Evolutionary conservation across 2,329 filamentous ascomycete genomes (phyloP).

Genomic region (Thielaviopsis musarum): DNA sequence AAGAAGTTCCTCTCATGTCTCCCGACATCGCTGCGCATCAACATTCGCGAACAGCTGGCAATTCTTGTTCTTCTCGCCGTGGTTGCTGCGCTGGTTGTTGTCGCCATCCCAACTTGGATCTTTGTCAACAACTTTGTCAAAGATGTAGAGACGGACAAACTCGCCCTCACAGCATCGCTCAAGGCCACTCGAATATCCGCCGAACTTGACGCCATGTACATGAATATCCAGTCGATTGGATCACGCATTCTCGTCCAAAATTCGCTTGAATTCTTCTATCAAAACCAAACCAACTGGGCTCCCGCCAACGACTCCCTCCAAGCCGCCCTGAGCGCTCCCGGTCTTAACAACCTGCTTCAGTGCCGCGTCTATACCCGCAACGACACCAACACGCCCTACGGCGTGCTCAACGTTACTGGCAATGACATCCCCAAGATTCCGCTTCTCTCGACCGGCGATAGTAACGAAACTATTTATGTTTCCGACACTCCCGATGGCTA

Average conservation of each 20-base stretch:
- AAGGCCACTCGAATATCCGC: constrained; percentile 70
- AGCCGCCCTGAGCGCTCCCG: constrained; percentile 49
- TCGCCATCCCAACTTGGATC: constrained; percentile 60
- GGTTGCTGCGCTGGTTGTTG: constrained; percentile 56
- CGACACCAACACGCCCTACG: constrained; percentile 34
- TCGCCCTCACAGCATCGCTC: constrained; percentile 66
- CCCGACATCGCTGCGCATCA: constrained; percentile 50
- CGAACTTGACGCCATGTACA: constrained; percentile 63
- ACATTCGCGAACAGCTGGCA: constrained; percentile 75
- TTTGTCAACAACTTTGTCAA: constrained; percentile 38
- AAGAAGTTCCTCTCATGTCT: constrained; percentile 11
- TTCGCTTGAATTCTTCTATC: constrained; percentile 34
- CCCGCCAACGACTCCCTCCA: constrained; percentile 46
- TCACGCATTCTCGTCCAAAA: constrained; percentile 46
- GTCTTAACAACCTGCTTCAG: constrained; percentile 46
- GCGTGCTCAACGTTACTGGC: constrained; percentile 49
- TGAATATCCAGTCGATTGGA: constrained; percentile 53
- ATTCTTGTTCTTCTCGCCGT: constrained; percentile 61
- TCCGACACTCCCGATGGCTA: constrained; percentile 50
- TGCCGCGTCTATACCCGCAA: constrained; percentile 57
- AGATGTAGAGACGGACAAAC: constrained; percentile 38
- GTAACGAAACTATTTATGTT: constrained; percentile 43
- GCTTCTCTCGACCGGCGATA: constrained; percentile 42
- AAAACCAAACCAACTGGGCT: constrained; percentile 47
- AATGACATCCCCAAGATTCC: constrained; percentile 29